Percentiles rank a stretch among this genome's conserved stretches.
Conservation (phyloP, 2,329 filamentous ascomycete genomes). For the Monosporascus sp. region DNA sequence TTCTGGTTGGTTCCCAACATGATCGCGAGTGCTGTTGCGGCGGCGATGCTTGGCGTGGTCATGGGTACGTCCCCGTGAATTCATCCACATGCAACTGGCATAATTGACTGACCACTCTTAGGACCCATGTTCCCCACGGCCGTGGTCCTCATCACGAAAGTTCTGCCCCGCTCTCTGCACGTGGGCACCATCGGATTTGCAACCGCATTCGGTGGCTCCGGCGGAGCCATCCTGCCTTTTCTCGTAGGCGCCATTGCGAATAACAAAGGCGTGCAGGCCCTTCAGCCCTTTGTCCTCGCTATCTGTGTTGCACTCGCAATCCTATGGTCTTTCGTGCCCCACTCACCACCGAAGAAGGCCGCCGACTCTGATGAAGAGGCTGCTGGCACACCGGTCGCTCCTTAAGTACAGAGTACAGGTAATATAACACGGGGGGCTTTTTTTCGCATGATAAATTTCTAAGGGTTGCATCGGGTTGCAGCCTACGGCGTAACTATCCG, state of each 20-base stretch:
- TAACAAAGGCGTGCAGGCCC: slow-evolving; percentile 46
- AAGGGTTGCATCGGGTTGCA: too few species aligned
- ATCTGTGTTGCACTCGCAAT: slow-evolving; percentile 27
- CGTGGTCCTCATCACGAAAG: slow-evolving; percentile 66
- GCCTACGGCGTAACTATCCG: too few species aligned
- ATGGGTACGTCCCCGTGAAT: slow-evolving; percentile 62
- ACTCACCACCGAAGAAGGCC: too few species aligned
- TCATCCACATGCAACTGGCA: too few species aligned
- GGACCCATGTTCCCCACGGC: slow-evolving; percentile 74
- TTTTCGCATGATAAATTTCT: too few species aligned
- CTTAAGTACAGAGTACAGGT: too few species aligned
- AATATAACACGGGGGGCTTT: too few species aligned
- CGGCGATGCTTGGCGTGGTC: slow-evolving; percentile 63
- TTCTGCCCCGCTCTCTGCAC: slow-evolving; percentile 68
- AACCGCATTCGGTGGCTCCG: slow-evolving; percentile 68
- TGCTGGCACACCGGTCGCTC: too few species aligned
- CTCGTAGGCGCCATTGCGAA: slow-evolving; percentile 63
- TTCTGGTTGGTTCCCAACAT: slow-evolving; percentile 62
- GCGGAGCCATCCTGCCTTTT: slow-evolving; percentile 63
- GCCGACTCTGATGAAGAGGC: too few species aligned
- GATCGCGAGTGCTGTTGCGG: slow-evolving; percentile 69
- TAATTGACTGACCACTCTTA: slow-evolving; percentile 25
- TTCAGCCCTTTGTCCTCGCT: slow-evolving; percentile 52
- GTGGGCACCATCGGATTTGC: slow-evolving; percentile 75
- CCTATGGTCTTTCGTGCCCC: too few species aligned